Evolutionary conservation across 108 stramenopile genomes (phyloP).

Genomic region (Cylindrotheca closterium): DNA sequence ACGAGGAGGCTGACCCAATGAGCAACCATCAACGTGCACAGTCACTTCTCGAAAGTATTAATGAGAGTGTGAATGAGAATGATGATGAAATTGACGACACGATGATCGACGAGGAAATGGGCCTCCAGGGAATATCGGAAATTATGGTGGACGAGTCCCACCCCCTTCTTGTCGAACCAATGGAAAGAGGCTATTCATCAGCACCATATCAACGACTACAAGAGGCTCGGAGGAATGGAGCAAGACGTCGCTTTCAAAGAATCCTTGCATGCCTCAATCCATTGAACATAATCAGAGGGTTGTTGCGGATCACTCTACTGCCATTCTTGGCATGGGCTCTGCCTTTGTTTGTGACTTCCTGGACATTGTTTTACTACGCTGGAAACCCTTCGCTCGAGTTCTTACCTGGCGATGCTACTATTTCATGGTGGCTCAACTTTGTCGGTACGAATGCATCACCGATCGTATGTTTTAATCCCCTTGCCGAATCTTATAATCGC

Average conservation of each 20-base stretch:
- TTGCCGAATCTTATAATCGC: background rate
- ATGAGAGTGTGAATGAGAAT: background rate
- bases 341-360: slow-evolving; percentile 23
- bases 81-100: background rate
- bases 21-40: slow-evolving; percentile 14
- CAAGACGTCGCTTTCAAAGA: background rate
- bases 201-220: background rate
- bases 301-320: slow-evolving; percentile 2
- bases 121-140: background rate
- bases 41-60: slow-evolving; percentile 16
- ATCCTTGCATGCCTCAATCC: slow-evolving; percentile 5
- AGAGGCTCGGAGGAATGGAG: background rate
- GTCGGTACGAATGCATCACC: slow-evolving; percentile 10
- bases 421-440: slow-evolving; percentile 79
- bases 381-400: slow-evolving; percentile 69
- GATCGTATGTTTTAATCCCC: background rate
- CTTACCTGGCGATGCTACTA: slow-evolving; percentile 47
- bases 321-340: slow-evolving; percentile 17
- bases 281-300: background rate
- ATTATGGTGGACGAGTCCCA: background rate
- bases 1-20: no score
- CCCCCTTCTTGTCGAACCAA: slow-evolving; percentile 2
- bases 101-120: background rate
- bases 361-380: slow-evolving; percentile 46
- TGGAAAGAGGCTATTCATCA: background rate